Percentiles rank a stretch among this genome's conserved stretches.
These are phyloP conservation scores for Marasmius tenuissimus DNA, from an alignment of 1,284 basidiomycete species.

Conservation along the genomic window DNA sequence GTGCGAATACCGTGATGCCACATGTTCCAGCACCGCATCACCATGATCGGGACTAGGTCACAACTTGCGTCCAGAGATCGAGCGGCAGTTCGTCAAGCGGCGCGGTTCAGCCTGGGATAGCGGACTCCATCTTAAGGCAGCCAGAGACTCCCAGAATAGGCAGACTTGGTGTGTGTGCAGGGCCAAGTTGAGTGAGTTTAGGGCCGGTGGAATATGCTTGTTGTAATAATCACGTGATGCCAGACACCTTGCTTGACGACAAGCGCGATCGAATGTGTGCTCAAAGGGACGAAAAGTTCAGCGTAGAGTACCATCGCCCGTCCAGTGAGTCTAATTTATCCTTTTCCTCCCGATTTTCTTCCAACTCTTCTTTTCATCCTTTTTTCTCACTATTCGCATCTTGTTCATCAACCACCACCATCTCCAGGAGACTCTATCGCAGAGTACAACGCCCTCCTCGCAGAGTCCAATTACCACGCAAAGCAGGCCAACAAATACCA, in stretches of 20 bases:
- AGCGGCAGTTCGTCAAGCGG: no score
- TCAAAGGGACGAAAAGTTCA: constrained; percentile 1
- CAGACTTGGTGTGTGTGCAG: background rate
- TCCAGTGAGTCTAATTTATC: background rate
- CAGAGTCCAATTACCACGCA: constrained; percentile 58
- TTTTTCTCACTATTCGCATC: background rate
- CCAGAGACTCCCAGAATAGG: no score
- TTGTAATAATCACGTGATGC: background rate
- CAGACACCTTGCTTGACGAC: constrained; percentile 2
- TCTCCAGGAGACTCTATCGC: constrained; percentile 52
- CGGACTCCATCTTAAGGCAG: no score
- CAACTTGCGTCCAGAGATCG: no score
- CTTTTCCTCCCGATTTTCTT: no score
- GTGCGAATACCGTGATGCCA: no score
- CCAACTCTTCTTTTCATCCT: background rate
- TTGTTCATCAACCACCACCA: background rate
- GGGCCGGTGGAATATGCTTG: background rate
- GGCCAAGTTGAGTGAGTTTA: background rate
- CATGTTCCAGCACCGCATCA: no score
- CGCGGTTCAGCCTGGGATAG: no score
- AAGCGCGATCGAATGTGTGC: constrained; percentile 5
- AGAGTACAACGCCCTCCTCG: constrained; percentile 70
- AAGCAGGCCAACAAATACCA: constrained; percentile 47
- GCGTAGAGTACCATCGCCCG: constrained; percentile 1
- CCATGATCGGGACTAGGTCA: no score